Conservation (phyloP, 148 eudicot genomes). For the Selenicereus undatus region DNA sequence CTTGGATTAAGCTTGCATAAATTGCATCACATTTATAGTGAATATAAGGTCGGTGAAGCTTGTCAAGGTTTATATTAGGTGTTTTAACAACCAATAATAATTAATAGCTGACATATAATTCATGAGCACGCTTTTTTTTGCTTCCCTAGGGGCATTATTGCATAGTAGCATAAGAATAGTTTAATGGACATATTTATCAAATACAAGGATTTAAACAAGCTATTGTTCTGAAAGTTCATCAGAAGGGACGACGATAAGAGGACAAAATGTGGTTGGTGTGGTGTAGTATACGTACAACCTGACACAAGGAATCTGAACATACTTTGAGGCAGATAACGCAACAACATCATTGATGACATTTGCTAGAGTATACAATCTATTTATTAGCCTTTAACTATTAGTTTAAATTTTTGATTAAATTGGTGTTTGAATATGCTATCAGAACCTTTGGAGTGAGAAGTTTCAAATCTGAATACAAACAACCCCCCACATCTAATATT, state of each 20-base stretch:
- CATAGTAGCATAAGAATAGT: neutral
- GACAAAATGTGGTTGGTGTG: neutral
- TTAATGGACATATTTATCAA: neutral
- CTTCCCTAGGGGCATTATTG: neutral
- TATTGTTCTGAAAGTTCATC: neutral
- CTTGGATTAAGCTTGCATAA: slow-evolving; percentile 3
- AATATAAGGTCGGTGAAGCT: neutral
- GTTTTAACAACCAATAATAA: neutral
- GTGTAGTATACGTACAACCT: neutral
- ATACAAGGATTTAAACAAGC: neutral
- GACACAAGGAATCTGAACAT: neutral
- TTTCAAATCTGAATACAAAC: too few relatives aligned
- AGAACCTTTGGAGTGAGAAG: too few relatives aligned
- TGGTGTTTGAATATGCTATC: too few relatives aligned
- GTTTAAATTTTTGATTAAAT: too few relatives aligned
- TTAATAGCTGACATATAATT: neutral
- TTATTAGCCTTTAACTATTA: too few relatives aligned
- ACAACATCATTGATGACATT: too few relatives aligned
- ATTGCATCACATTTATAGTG: slow-evolving; percentile 18
- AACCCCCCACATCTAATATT: too few relatives aligned
- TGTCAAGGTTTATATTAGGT: slow-evolving; percentile 19
- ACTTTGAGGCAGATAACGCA: neutral
- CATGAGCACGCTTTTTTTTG: neutral
- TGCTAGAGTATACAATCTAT: too few relatives aligned
- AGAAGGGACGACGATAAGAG: neutral